A percentile compares a stretch with the other conserved stretches of the same genome.
phyloP scores from a whole-genome alignment of 148 eudicot genomes.

The Chenopodium suecicum region DNA sequence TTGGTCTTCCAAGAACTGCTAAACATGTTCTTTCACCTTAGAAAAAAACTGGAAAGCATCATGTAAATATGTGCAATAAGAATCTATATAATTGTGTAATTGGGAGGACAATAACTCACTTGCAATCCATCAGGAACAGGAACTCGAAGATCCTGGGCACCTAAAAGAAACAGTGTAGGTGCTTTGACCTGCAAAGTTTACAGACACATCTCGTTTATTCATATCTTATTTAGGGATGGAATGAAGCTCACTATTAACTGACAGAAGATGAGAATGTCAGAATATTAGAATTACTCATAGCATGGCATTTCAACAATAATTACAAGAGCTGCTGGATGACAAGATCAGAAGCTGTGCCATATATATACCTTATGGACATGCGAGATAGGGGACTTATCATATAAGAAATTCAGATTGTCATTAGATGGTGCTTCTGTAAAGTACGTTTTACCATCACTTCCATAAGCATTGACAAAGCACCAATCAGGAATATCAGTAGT shows the following conservation, averaged over 20 bases:
- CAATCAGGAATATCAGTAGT: slow-evolving; percentile 92
- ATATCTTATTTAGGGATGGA: background rate
- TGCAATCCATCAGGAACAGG: slow-evolving; percentile 75
- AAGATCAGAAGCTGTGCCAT: background rate
- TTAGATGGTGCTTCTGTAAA: slow-evolving; percentile 69
- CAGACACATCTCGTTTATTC: background rate
- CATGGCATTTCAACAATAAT: background rate
- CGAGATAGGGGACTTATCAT: slow-evolving; percentile 81
- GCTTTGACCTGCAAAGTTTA: slow-evolving; percentile 70
- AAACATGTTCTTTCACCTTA: background rate
- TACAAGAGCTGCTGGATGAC: background rate
- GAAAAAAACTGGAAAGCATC: background rate
- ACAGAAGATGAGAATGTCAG: background rate
- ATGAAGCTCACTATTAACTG: no score
- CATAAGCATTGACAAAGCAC: slow-evolving; percentile 79
- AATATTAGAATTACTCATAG: background rate
- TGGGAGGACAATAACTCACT: slow-evolving; percentile 39
- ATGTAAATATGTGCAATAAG: background rate
- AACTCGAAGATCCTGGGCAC: slow-evolving; percentile 86
- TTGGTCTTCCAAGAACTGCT: no score
- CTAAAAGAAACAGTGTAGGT: slow-evolving; percentile 77
- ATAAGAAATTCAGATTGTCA: slow-evolving; percentile 48
- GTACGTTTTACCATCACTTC: slow-evolving; percentile 47
- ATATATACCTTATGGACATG: slow-evolving; percentile 65
- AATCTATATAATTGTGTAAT: background rate